phyloP scores from a whole-genome alignment of 2,329 filamentous ascomycete genomes.

The Aspergillus spinulosporus region DNA sequence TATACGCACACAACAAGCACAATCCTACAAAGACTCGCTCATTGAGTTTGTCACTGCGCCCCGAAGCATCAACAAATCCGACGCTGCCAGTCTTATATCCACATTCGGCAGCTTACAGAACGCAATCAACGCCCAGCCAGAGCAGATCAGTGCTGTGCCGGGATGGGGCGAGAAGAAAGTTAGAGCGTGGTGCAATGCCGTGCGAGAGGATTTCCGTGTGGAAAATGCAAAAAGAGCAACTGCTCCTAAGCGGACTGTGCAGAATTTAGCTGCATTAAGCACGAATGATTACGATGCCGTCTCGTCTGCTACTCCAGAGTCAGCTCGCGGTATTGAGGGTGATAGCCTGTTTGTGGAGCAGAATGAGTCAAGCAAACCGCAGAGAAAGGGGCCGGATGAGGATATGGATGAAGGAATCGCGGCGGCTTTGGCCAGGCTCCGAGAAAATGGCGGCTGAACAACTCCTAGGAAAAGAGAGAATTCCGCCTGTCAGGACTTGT shows the following conservation, averaged over 20 bases:
- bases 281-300: conserved; percentile 24
- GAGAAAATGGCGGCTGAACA: conserved; percentile 38
- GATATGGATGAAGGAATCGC: conserved; percentile 47
- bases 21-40: conserved; percentile 79
- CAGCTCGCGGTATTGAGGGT: conserved; percentile 48
- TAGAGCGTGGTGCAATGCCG: conserved; percentile 75
- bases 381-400: conserved; percentile 50
- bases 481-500: background rate
- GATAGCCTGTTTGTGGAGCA: conserved; percentile 43
- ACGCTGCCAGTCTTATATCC: conserved; percentile 84
- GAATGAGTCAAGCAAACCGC: conserved; percentile 26
- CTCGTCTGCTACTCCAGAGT: conserved; percentile 21
- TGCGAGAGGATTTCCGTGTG: conserved; percentile 81
- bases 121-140: conserved; percentile 82
- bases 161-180: conserved; percentile 98
- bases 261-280: conserved; percentile 32
- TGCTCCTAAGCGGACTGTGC: conserved; percentile 28
- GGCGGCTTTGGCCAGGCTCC: conserved; percentile 58
- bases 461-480: background rate
- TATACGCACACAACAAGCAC: conserved; percentile 82
- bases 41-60: conserved; percentile 92
- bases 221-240: conserved; percentile 65
- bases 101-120: conserved; percentile 87
- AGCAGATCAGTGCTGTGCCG: conserved; percentile 79
- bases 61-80: conserved; percentile 87